Evolutionary conservation across 164 flowering plant genomes (phyloP), one percentile per base, ranked within the genome.

Genomic region (Tetrastigma voinierianum): DNA sequence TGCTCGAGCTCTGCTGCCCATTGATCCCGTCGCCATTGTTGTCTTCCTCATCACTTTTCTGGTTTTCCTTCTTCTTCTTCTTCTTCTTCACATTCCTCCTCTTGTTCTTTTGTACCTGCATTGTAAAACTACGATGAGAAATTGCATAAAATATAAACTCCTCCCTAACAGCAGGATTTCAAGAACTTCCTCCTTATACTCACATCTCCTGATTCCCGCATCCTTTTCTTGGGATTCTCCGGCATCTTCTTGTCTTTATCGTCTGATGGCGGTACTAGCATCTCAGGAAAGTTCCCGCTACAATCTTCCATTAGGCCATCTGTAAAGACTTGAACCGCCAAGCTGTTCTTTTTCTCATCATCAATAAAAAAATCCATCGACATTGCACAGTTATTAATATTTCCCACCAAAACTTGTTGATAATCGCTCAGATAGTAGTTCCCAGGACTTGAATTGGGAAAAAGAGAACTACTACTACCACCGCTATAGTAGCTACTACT

Each of bases 61-160:
- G 71, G 19, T 46, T 82, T 81, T 81, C 87, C 81, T 76, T 90
- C 64, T 75, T 82, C 46, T n/a, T n/a, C n/a, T n/a, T n/a, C n/a
- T n/a, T 88, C 81, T 76, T 90, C 64, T 75, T 82, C 46, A 62
- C 77, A 59, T 72, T 83, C 75, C 78, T 83, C 75, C 78, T 85
- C 77, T 76, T 84, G 64, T 56, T 78, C 79, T 74, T 83, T 61
- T 70, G 78, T 20, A 65, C 77, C 87, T 83, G 58, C 74, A 74
- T 59, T 46, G 44, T 21, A 1, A 11, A 70, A 63, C 12, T 20
- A 17, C 20, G 51, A 57, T 3, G 4, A 62, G 23, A 46, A 3
- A 21, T 0, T 16, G 62, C 40, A 57, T 0, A 10, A 21, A 57
- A 57, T 24, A 43, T 21, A 12, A 10, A 0, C 14, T 23, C 15